Percentiles rank a stretch among this genome's conserved stretches.
phyloP scores from a whole-genome alignment of 1,284 basidiomycete species.

The Cryptococcus sp. region DNA sequence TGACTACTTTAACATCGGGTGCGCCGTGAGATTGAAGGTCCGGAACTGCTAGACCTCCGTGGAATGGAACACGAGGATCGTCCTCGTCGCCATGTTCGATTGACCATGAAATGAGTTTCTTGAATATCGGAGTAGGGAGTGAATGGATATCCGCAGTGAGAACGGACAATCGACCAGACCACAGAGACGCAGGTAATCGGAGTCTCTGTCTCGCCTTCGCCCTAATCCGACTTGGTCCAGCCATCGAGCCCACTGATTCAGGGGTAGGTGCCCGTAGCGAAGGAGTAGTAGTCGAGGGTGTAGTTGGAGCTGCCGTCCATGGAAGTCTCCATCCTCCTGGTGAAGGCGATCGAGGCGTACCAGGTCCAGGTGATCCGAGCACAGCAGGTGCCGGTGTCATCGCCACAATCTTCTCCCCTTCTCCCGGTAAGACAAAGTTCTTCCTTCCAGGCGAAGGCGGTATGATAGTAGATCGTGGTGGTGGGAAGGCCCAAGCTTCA shows the following conservation, averaged over 20 bases:
- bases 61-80: conserved; percentile 37
- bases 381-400: conserved; percentile 39
- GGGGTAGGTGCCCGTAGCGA: conserved; percentile 23
- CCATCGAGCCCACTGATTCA: conserved; percentile 14
- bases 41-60: conserved; percentile 44
- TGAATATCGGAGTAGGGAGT: conserved; percentile 39
- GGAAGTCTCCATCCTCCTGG: conserved; percentile 37
- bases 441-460: conserved; percentile 40
- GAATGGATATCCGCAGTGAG: conserved; percentile 40
- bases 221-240: conserved; percentile 1
- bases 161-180: conserved; percentile 38
- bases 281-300: conserved; percentile 9
- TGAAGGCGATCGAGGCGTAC: conserved; percentile 15
- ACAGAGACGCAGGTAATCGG: conserved; percentile 38
- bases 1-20: conserved; percentile 38
- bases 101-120: conserved; percentile 37
- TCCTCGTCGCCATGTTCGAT: conserved; percentile 36
- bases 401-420: conserved; percentile 39
- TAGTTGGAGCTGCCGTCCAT: conserved; percentile 25
- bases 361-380: background rate
- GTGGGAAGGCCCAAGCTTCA: conserved; percentile 50
- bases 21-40: conserved; percentile 42
- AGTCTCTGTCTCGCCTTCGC: conserved; percentile 21
- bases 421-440: conserved; percentile 40
- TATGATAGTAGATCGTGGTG: conserved; percentile 35